Conservation (phyloP, 2,329 filamentous ascomycete species). For the Tolypocladium ovalisporum region DNA sequence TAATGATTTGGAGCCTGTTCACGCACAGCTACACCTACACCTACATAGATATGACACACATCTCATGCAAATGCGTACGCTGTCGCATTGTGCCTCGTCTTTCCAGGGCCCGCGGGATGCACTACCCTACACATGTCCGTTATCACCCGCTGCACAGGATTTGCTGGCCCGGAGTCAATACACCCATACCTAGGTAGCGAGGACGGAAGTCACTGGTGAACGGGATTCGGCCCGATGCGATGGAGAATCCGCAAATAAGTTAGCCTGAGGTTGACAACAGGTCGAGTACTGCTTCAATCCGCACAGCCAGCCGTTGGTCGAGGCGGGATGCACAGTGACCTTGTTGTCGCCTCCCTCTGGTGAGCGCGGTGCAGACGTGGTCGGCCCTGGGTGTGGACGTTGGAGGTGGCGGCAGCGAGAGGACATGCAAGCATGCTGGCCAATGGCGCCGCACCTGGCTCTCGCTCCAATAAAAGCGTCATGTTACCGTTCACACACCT, state of each 20-base stretch:
- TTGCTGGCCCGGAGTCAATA: too few species aligned
- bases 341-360: neutral
- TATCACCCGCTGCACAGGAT: neutral
- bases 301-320: neutral
- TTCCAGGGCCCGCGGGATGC: neutral
- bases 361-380: neutral
- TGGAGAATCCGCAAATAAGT: neutral
- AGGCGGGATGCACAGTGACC: neutral
- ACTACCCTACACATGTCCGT: neutral
- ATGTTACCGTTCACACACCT: neutral
- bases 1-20: too few species aligned
- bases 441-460: neutral
- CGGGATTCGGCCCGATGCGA: neutral
- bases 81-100: neutral
- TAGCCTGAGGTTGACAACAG: neutral
- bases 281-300: neutral
- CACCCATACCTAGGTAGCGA: too few species aligned
- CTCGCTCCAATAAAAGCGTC: neutral
- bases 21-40: too few species aligned
- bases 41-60: too few species aligned
- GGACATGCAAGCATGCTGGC: neutral
- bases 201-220: too few species aligned
- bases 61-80: too few species aligned
- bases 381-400: neutral
- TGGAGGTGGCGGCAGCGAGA: neutral